These are phyloP conservation scores for Heteromeles arbutifolia DNA, from an alignment of 306 rosid species.

Conservation along the genomic window DNA sequence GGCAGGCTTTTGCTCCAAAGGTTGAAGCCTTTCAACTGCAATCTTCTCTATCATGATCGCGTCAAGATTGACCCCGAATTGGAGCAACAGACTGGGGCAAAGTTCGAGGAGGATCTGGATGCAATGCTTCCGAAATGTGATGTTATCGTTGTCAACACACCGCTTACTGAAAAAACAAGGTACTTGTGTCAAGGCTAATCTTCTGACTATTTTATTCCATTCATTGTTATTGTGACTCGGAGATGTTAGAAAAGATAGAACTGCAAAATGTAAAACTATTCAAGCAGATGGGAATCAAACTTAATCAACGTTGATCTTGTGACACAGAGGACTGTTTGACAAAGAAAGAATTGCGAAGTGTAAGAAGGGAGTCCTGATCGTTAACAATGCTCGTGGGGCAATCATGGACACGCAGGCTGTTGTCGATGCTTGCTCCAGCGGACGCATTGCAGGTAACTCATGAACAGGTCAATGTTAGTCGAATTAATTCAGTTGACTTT, in stretches of 20 bases:
- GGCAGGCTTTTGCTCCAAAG: constrained; percentile 86
- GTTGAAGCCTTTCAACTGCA: constrained; percentile 83
- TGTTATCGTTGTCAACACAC: constrained; percentile 76
- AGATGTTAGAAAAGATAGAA: neutral
- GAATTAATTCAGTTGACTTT: neutral
- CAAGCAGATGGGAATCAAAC: neutral
- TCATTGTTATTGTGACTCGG: neutral
- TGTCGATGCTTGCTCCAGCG: constrained; percentile 74
- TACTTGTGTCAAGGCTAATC: constrained; percentile 7
- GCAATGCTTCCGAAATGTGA: constrained; percentile 97
- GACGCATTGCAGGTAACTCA: constrained; percentile 79
- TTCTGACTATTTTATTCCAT: neutral
- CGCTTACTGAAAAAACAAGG: constrained; percentile 91
- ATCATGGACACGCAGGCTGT: constrained; percentile 88
- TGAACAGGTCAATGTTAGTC: neutral
- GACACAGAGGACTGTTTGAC: constrained; percentile 70
- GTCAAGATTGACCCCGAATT: constrained; percentile 59
- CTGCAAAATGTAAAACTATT: neutral
- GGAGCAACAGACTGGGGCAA: constrained; percentile 73
- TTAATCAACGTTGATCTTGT: constrained; percentile 13
- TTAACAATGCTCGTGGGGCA: constrained; percentile 94
- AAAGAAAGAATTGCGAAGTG: constrained; percentile 68
- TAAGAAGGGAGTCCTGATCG: constrained; percentile 82
- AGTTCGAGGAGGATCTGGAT: constrained; percentile 88
- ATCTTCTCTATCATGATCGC: constrained; percentile 84